Base-by-base conservation (phyloP, 2,329 filamentous ascomycete species). In the Clonostachys chloroleuca region DNA sequence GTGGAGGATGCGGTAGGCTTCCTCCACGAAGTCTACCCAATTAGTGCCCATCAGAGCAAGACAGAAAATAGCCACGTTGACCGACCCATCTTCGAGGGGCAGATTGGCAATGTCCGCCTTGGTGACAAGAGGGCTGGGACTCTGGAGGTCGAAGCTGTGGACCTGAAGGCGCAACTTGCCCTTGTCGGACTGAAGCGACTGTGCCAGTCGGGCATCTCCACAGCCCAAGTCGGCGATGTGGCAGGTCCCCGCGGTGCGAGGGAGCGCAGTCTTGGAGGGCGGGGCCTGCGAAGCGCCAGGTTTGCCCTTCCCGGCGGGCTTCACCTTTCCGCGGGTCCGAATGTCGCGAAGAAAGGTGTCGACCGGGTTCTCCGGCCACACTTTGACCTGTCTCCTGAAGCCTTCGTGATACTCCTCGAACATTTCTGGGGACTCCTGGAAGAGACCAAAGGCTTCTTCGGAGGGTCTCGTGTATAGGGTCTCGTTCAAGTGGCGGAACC, bases 21-120 rank as follows among this genome's bases (percentile, higher is more conserved):
- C 94, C 69, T 97, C 94, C 59, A 99, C 81, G 64, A 99, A 97
- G 57, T 90, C 85, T 46, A 95, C 80, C 92, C 94, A 99, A 71
- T 99, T 99, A 47, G 94, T 99, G 61, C 94, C 94, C 94, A 99
- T 99, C 49, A 99, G 81, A 44, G 92, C 94, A 34, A 99, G 79
- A 66, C 94, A 99, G 74, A 97, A 97, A 56, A 99, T 85, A 43
- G 89, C 89, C 6, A 99, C 78, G 65, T 99, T 91, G 51, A 91
- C 84, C 51, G 80, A 83, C 41, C 83, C 85, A 55, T 92, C 84
- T 6, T 74, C 73, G 1, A 96, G 72, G 0, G 92, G 92, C 2
- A 99, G 73, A 50, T 86, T 80, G 33, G 91, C 86, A 45, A 97
- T 94, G 68, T 99, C 94, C 13, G 94, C 91, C 52, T 86, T 83